Conservation (phyloP, 805 yeast genomes). For the Saturnispora sanitii region DNA sequence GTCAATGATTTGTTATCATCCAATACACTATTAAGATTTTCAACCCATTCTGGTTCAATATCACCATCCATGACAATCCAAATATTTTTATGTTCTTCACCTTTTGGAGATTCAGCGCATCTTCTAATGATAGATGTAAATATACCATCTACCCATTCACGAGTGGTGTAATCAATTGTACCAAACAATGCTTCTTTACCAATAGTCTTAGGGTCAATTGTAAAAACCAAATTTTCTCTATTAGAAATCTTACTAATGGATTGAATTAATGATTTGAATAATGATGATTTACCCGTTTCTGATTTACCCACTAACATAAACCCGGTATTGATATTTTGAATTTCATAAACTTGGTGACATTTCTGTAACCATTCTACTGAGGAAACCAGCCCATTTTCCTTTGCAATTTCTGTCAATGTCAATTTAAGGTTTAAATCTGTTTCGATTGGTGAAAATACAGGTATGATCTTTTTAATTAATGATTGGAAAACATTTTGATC, state of each 20-base stretch:
- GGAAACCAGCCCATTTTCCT: conserved; percentile 24
- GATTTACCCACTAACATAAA: conserved; percentile 70
- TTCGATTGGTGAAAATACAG: conserved; percentile 2
- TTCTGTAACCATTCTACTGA: conserved; percentile 42
- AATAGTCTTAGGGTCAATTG: conserved; percentile 69
- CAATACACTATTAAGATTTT: conserved; percentile 77
- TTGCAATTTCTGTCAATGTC: conserved; percentile 23
- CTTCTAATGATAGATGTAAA: conserved; percentile 58
- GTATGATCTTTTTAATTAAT: not conserved
- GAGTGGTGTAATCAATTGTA: conserved; percentile 55
- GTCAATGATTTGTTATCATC: conserved; percentile 82
- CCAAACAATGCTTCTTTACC: conserved; percentile 64
- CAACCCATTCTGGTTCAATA: conserved; percentile 91
- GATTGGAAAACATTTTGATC: conserved; percentile 40
- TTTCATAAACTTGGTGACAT: conserved; percentile 49
- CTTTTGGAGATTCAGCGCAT: conserved; percentile 44
- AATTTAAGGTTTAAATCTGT: conserved; percentile 3
- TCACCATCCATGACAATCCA: conserved; percentile 92
- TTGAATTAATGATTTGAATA: conserved; percentile 40
- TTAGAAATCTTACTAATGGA: conserved; percentile 29
- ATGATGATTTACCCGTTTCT: conserved; percentile 62
- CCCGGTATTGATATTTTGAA: conserved; percentile 63
- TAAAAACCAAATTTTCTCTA: conserved; percentile 30
- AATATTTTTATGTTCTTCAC: conserved; percentile 43
- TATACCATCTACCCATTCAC: conserved; percentile 91